Evolutionary conservation across 352 stramenopile genomes (phyloP), one percentile per base, ranked within the genome.

Genomic region (Globisporangium nunn): DNA sequence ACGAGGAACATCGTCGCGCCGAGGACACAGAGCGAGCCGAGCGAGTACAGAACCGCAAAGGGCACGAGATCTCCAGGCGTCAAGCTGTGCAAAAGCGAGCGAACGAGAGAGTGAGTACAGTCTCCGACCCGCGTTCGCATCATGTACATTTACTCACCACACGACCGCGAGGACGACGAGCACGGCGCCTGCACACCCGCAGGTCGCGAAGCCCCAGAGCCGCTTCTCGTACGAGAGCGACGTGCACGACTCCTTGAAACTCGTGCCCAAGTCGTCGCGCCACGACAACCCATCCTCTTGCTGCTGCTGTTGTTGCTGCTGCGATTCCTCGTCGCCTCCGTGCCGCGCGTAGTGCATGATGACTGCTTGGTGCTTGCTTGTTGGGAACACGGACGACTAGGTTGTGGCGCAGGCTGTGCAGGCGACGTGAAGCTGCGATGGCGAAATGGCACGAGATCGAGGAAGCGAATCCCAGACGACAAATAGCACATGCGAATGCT

Each of bases 21-120:
- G 33, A 67, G 15, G 23, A 74, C 71, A 43, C 63, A 72, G 35
- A 91, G 61, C 18, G 72, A 74, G 10, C 83, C 80, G 28, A 86
- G 30, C 8, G 81, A 87, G 58, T 79, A 84, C 37, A 70, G 63
- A 33, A 77, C 46, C 15, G 61, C 71, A 46, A 79, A 79, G 8
- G 67, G 58, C 6, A 43, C 50, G 10, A 70, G 58, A 47, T 78
- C 64, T 17, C 58, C 51, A 2, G 50, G 56, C 14, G 58, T 50
- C n/a, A 75, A 54, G 18, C 54, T 59, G 44, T 17, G 28, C 2
- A 15, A 6, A 41, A 28, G 37, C 11, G 11, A 41, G 37, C 37
- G 11, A 40, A 4, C 37, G 17, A 41, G 12, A 1, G 11, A 41
- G 37, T 41, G 11, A 15, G 37, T 15, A 12, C 8, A 12, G 3